These are phyloP conservation scores for Cyberlindnera petersonii DNA, from an alignment of 805 yeast genomes.

Conservation along the genomic window DNA sequence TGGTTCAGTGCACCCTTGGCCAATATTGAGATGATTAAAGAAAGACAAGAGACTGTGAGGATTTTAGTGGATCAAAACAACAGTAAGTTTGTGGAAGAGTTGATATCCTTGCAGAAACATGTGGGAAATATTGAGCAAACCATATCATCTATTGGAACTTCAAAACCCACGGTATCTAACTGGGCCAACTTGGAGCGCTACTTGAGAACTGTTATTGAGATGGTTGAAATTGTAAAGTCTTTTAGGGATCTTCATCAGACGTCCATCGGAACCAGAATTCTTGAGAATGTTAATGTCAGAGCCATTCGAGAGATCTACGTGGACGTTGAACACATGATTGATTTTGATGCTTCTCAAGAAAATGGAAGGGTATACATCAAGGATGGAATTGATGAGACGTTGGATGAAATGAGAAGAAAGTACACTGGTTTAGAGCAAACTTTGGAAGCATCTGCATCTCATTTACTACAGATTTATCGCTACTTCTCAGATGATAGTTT, in stretches of 20 bases:
- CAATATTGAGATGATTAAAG: constrained; percentile 25
- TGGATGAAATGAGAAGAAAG: constrained; percentile 23
- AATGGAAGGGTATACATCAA: constrained; percentile 27
- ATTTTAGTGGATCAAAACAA: constrained; percentile 24
- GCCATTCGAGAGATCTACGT: constrained; percentile 13
- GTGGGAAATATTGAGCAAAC: constrained; percentile 30
- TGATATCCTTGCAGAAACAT: constrained; percentile 22
- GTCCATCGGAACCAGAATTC: constrained; percentile 18
- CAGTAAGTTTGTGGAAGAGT: constrained; percentile 18
- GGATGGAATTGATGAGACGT: constrained; percentile 28
- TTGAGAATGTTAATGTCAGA: constrained; percentile 10
- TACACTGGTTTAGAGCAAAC: constrained; percentile 29
- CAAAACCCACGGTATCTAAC: constrained; percentile 24
- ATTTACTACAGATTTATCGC: constrained; percentile 8
- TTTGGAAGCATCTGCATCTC: constrained; percentile 26
- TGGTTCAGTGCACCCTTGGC: constrained; percentile 36
- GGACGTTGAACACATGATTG: constrained; percentile 30
- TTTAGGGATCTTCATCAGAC: neutral
- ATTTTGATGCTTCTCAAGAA: constrained; percentile 34
- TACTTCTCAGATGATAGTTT: constrained; percentile 16
- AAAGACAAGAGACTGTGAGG: constrained; percentile 30
- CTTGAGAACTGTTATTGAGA: constrained; percentile 19
- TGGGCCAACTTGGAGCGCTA: constrained; percentile 32
- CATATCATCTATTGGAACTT: constrained; percentile 20
- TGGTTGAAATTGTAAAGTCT: constrained; percentile 8